A percentile compares a stretch with the other conserved stretches of the same genome.
Evolutionary conservation across 805 yeast genomes (phyloP).

Genomic region (Suhomyces prunicola): DNA sequence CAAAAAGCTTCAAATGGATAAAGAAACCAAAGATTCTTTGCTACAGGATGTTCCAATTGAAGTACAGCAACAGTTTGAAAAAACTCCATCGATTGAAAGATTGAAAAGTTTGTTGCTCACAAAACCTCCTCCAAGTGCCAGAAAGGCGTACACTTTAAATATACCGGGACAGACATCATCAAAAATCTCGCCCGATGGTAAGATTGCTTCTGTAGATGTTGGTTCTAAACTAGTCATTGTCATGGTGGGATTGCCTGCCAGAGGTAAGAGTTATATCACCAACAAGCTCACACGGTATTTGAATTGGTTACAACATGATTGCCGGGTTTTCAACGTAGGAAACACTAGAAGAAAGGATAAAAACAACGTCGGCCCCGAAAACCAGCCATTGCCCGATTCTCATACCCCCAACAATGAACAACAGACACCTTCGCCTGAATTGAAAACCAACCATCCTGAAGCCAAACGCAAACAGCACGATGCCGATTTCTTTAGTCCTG

Average conservation of each 20-base stretch:
- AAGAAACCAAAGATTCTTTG: slow-evolving; percentile 10
- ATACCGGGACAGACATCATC: slow-evolving; percentile 90
- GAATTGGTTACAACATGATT: slow-evolving; percentile 91
- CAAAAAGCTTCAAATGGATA: slow-evolving; percentile 7
- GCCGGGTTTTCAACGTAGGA: slow-evolving; percentile 92
- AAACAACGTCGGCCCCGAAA: slow-evolving; percentile 64
- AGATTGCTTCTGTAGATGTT: slow-evolving; percentile 60
- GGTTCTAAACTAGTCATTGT: slow-evolving; percentile 86
- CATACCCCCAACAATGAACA: slow-evolving; percentile 33
- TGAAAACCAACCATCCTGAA: slow-evolving; percentile 8
- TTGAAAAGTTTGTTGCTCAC: slow-evolving; percentile 32
- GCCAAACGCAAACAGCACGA: slow-evolving; percentile 46
- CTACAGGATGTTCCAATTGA: slow-evolving; percentile 34
- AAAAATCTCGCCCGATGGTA: slow-evolving; percentile 73
- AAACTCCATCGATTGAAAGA: slow-evolving; percentile 41
- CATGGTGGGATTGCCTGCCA: slow-evolving; percentile 95
- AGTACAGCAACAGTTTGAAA: slow-evolving; percentile 35
- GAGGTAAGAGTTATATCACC: slow-evolving; percentile 92
- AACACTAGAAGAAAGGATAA: slow-evolving; percentile 82
- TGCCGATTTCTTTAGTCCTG: slow-evolving; percentile 85
- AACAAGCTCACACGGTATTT: slow-evolving; percentile 86
- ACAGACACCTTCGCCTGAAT: slow-evolving; percentile 14
- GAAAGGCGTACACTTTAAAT: slow-evolving; percentile 80
- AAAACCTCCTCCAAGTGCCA: slow-evolving; percentile 37
- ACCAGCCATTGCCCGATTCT: slow-evolving; percentile 50